Evolutionary conservation across 148 eudicot genomes (phyloP).

Genomic region (Diospyros kaki): DNA sequence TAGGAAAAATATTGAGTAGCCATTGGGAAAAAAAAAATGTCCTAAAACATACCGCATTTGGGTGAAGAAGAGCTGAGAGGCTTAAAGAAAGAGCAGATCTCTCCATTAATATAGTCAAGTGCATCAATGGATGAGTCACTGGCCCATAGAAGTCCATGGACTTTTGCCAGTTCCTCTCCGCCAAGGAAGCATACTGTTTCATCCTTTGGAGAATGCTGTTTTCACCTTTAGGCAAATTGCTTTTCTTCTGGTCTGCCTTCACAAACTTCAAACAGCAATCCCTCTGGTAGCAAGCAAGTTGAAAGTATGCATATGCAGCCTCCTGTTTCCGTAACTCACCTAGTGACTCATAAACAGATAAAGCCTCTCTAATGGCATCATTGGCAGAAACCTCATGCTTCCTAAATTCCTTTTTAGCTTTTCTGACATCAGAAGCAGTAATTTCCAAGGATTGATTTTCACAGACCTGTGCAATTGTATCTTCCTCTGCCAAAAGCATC

Average conservation of each 20-base stretch:
- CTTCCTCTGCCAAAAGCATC: slow-evolving; percentile 81
- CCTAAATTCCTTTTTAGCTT: no score
- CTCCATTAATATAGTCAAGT: slow-evolving; percentile 62
- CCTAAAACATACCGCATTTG: slow-evolving; percentile 49
- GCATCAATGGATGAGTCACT: slow-evolving; percentile 66
- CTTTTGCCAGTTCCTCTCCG: slow-evolving; percentile 95
- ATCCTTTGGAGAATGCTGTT: slow-evolving; percentile 52
- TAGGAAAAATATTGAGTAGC: not conserved
- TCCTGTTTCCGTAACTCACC: slow-evolving; percentile 89
- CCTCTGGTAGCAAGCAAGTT: slow-evolving; percentile 82
- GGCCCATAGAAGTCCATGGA: slow-evolving; percentile 72
- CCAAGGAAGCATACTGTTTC: slow-evolving; percentile 78
- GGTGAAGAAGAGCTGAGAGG: slow-evolving; percentile 50
- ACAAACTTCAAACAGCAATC: slow-evolving; percentile 74
- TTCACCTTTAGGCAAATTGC: slow-evolving; percentile 41
- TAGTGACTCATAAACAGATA: slow-evolving; percentile 73
- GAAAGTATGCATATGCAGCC: slow-evolving; percentile 92
- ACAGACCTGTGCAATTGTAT: slow-evolving; percentile 61
- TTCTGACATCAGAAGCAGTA: slow-evolving; percentile 23
- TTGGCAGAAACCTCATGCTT: slow-evolving; percentile 74
- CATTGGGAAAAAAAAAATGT: not conserved
- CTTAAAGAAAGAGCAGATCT: slow-evolving; percentile 51
- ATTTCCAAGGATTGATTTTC: slow-evolving; percentile 45
- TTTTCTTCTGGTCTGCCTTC: slow-evolving; percentile 41
- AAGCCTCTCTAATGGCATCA: slow-evolving; percentile 89